Evolutionary conservation across 2,329 filamentous ascomycete species (phyloP), one percentile per base, ranked within the genome.

Genomic region (Talaromyces atroroseus): DNA sequence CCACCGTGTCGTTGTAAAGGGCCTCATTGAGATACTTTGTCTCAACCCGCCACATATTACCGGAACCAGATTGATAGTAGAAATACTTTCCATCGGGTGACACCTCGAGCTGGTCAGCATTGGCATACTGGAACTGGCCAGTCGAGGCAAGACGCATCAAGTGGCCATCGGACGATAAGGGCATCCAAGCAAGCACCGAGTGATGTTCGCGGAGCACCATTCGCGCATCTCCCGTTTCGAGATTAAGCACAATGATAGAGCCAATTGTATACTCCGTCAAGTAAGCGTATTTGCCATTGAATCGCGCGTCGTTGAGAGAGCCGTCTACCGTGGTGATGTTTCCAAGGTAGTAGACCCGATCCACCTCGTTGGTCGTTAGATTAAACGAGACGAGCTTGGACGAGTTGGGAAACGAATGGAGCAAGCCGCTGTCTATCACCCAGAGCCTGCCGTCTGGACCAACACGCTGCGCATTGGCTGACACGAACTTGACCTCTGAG

Each of bases 101-200:
- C 5, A 74, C 68, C 59, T 74, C 71, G n/a, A 69, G 65, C 52
- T 74, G 71, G 56, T 74, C 71, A 24, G 67, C 64, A 24, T 67
- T 65, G 49, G 68, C 60, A n/a, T n/a, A n/a, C n/a, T n/a, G n/a
- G n/a, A n/a, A n/a, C n/a, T n/a, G n/a, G n/a, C n/a, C n/a, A 55
- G 64, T 65, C 5, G 12, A 34, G 5, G 11, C 26, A 10, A 8
- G 5, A 46, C 18, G 18, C 10, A 47, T 1, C 7, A 34, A 14
- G 20, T 5, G 12, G 12, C n/a, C 12, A 16, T 47, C n/a, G 12
- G 10, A 23, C 5, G n/a, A 16, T 5, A 26, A 10, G 12, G 45
- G 45, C 5, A 24, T 10, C 20, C 14, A 10, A 14, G 45, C 1
- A 3, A 16, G 21, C 21, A 21, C 26, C 26, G 45, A 26, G n/a